Conservation (phyloP, 805 yeast genomes). For the Jamesozyma jinghongensis region DNA sequence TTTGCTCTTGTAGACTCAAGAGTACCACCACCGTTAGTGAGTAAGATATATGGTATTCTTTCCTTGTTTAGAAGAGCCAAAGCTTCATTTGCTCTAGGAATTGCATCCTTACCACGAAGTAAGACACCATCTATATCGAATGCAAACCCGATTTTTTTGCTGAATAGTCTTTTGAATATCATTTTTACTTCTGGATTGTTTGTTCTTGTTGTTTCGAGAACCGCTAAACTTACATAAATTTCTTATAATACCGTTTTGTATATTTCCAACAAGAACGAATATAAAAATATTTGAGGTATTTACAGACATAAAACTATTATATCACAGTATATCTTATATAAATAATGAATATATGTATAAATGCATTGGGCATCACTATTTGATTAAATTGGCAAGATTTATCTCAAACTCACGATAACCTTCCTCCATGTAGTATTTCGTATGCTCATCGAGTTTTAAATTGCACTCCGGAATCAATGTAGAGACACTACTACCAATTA, state of each 20-base stretch:
- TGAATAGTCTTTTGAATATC: constrained; percentile 12
- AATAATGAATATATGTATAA: no score
- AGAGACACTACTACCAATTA: constrained; percentile 71
- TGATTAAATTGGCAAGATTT: constrained; percentile 3
- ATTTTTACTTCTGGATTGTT: not conserved
- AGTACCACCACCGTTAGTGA: constrained; percentile 89
- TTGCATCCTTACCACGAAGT: constrained; percentile 59
- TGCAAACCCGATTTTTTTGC: constrained; percentile 24
- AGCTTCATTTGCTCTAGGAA: constrained; percentile 57
- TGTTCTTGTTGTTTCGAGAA: not conserved
- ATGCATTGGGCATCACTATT: not conserved
- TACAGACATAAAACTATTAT: no score
- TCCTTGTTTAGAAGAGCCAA: constrained; percentile 42
- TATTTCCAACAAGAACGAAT: no score
- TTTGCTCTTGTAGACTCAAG: constrained; percentile 53
- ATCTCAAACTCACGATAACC: constrained; percentile 25
- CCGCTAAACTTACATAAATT: no score
- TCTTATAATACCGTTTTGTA: no score
- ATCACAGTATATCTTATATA: no score
- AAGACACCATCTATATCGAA: constrained; percentile 77
- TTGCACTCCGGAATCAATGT: constrained; percentile 28
- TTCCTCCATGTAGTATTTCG: constrained; percentile 28
- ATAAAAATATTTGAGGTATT: no score
- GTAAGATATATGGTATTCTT: constrained; percentile 65
- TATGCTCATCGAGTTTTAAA: constrained; percentile 16